These are phyloP conservation scores for Alternaria hordeiaustralica DNA, from an alignment of 2,329 filamentous ascomycete species.

Conservation along the genomic window DNA sequence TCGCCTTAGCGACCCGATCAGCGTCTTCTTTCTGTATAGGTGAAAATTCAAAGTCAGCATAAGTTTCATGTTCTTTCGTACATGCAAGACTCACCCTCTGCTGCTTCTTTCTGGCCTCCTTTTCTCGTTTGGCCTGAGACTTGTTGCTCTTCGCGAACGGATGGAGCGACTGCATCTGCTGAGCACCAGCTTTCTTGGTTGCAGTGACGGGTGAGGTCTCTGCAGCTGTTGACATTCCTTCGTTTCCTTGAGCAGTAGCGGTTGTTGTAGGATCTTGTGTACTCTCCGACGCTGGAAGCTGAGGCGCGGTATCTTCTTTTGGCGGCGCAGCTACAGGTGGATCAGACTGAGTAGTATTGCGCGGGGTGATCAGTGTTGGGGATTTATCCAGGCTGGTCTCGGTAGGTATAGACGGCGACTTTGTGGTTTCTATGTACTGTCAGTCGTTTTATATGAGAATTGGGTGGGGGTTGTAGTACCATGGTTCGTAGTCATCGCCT, in stretches of 20 bases:
- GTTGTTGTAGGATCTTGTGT: background rate
- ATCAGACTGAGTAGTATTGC: background rate
- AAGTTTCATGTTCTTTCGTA: background rate
- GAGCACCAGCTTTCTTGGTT: constrained; percentile 29
- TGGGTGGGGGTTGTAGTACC: background rate
- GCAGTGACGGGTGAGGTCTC: background rate
- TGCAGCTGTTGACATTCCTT: background rate
- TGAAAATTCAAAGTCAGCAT: background rate
- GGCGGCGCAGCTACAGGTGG: background rate
- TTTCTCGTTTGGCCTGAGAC: constrained; percentile 41
- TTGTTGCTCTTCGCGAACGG: constrained; percentile 39
- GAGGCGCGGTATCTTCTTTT: background rate
- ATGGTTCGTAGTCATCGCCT: constrained; percentile 8
- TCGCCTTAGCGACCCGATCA: constrained; percentile 10
- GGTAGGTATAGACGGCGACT: background rate
- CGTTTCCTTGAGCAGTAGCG: background rate
- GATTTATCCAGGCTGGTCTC: background rate
- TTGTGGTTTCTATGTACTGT: background rate
- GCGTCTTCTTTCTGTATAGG: constrained; percentile 23
- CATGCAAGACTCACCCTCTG: constrained; percentile 15
- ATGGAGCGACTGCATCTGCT: constrained; percentile 38
- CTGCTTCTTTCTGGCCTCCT: constrained; percentile 47
- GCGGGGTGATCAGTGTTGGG: background rate
- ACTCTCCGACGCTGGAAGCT: background rate
- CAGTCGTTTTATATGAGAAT: background rate